These are phyloP conservation scores for Cubamyces lactineus DNA, from an alignment of 768 basidiomycete genomes.

Conservation along the genomic window DNA sequence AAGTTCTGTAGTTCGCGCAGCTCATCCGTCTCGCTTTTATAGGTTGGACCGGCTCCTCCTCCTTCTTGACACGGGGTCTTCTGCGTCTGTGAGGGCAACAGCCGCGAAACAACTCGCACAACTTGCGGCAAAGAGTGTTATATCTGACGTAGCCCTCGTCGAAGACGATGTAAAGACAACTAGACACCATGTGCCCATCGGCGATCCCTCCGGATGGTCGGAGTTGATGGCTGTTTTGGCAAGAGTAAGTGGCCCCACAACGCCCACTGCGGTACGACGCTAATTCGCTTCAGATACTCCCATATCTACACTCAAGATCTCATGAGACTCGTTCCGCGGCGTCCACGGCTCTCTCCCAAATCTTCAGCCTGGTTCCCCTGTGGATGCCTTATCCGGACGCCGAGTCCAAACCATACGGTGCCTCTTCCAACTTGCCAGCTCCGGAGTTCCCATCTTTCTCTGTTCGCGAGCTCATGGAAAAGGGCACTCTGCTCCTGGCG, in stretches of 20 bases:
- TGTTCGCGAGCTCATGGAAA: conserved; percentile 74
- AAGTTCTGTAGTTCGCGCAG: conserved; percentile 18
- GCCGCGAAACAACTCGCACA: conserved; percentile 96
- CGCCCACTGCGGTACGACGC: not conserved
- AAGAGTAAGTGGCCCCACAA: conserved; percentile 54
- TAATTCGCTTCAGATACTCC: conserved; percentile 66
- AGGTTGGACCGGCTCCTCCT: conserved; percentile 98
- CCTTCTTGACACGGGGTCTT: conserved; percentile 94
- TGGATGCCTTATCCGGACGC: conserved; percentile 62
- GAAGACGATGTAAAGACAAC: conserved; percentile 75
- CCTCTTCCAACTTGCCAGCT: conserved; percentile 35
- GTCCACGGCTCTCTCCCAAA: conserved; percentile 84
- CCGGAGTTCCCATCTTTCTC: conserved; percentile 78
- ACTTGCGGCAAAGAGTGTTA: conserved; percentile 84
- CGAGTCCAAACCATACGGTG: conserved; percentile 35
- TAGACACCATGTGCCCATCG: conserved; percentile 58
- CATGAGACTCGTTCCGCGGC: conserved; percentile 91
- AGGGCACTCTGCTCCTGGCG: conserved; percentile 78
- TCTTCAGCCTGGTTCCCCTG: conserved; percentile 80
- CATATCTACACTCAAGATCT: conserved; percentile 89
- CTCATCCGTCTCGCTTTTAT: conserved; percentile 1
- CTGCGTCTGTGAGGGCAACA: conserved; percentile 86
- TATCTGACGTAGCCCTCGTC: conserved; percentile 71
- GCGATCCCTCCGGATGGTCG: conserved; percentile 81
- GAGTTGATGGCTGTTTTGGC: conserved; percentile 90